Conservation (phyloP, 345 rosid species). For the Rhodamnia argentea region DNA sequence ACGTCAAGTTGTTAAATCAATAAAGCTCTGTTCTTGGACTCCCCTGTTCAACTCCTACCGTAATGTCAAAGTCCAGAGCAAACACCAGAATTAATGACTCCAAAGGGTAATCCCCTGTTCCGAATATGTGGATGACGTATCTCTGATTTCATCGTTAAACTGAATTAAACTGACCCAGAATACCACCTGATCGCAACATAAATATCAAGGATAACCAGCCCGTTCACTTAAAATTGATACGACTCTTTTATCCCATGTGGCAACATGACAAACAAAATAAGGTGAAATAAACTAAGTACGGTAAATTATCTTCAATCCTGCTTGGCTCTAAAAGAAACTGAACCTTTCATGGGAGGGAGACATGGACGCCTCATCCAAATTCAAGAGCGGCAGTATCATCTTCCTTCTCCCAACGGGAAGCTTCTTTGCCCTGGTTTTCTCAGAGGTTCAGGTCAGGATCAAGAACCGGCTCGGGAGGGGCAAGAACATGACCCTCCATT, state of each 20-base stretch:
- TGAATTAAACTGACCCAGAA: no score
- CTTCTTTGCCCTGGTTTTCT: constrained; percentile 1
- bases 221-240: not conserved
- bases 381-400: not conserved
- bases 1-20: not conserved
- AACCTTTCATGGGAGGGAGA: not conserved
- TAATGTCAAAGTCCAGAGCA: not conserved
- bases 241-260: not conserved
- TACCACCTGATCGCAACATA: not conserved
- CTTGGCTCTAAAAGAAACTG: not conserved
- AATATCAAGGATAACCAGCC: not conserved
- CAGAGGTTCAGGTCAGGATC: constrained; percentile 21
- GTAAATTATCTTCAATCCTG: not conserved
- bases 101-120: not conserved
- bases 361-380: not conserved
- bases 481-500: constrained; percentile 36
- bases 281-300: not conserved
- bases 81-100: not conserved
- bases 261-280: not conserved
- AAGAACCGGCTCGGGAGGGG: constrained; percentile 35
- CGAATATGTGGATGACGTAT: not conserved
- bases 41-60: not conserved
- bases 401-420: not conserved
- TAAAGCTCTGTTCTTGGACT: not conserved
- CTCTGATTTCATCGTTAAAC: not conserved